Evolutionary conservation across 805 yeast genomes (phyloP).

Genomic region (Teunomyces pallodes): DNA sequence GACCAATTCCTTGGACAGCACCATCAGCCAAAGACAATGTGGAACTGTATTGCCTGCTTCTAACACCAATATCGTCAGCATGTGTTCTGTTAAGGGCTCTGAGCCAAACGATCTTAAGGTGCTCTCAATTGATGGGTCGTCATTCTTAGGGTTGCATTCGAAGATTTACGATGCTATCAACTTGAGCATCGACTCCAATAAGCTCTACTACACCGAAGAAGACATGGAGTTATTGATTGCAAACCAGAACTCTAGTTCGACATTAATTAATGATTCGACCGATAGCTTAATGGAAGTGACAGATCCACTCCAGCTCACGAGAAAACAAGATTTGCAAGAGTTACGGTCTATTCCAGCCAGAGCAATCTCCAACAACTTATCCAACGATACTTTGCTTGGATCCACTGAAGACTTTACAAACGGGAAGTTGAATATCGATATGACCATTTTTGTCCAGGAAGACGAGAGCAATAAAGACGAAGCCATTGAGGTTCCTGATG

Average conservation of each 20-base stretch:
- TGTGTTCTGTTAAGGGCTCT: conserved; percentile 34
- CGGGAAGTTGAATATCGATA: conserved; percentile 2
- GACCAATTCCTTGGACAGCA: conserved; percentile 29
- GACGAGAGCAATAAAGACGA: neutral
- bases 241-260: conserved; percentile 12
- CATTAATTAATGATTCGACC: conserved; percentile 14
- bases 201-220: conserved; percentile 29
- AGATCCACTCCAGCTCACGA: conserved; percentile 10
- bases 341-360: conserved; percentile 13
- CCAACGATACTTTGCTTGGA: conserved; percentile 12
- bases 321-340: conserved; percentile 14
- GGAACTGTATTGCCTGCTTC: conserved; percentile 65
- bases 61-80: conserved; percentile 45
- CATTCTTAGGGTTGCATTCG: conserved; percentile 57
- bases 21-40: conserved; percentile 47
- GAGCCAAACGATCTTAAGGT: conserved; percentile 35
- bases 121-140: conserved; percentile 52
- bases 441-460: neutral
- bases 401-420: conserved; percentile 6
- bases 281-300: conserved; percentile 13
- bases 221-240: conserved; percentile 23
- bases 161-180: conserved; percentile 33
- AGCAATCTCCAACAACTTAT: conserved; percentile 4
- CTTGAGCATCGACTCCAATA: conserved; percentile 17
- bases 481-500: conserved; percentile 1